These are phyloP conservation scores for Penicillium paxilli DNA, from an alignment of 495 filamentous ascomycete genomes.

Conservation along the genomic window DNA sequence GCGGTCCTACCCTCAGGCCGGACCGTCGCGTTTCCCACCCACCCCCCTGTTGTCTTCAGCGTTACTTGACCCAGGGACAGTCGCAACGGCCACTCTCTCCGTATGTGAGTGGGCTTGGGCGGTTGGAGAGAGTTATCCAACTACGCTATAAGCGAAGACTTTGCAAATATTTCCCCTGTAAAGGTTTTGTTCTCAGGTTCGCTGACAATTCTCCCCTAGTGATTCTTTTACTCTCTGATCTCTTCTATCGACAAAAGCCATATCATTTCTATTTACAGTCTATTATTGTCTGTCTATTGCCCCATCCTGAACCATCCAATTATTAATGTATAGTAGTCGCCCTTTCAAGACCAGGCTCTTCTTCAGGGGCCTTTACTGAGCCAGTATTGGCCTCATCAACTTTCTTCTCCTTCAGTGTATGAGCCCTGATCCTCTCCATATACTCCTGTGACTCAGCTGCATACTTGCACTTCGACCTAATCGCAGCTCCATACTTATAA, in stretches of 20 bases:
- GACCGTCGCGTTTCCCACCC: too few species aligned
- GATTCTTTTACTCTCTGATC: too few species aligned
- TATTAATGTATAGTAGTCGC: neutral
- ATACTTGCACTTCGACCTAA: conserved; percentile 65
- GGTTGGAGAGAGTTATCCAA: neutral
- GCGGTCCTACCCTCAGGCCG: too few species aligned
- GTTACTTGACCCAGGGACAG: too few species aligned
- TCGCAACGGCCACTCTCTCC: too few species aligned
- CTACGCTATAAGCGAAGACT: neutral
- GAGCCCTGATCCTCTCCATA: conserved; percentile 6
- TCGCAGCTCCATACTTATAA: conserved; percentile 60
- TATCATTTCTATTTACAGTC: neutral
- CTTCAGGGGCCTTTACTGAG: neutral
- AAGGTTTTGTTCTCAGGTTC: too few species aligned
- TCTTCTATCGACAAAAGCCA: too few species aligned
- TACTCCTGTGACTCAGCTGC: conserved; percentile 35
- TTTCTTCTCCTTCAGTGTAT: conserved; percentile 2
- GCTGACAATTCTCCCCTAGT: too few species aligned
- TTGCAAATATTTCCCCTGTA: too few species aligned
- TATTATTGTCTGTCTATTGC: neutral
- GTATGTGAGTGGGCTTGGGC: neutral
- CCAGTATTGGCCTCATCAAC: neutral
- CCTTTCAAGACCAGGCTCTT: neutral
- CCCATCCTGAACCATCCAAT: neutral
- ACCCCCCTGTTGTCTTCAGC: too few species aligned